A percentile compares a stretch with the other conserved stretches of the same genome.
Evolutionary conservation across 345 rosid species (phyloP).

Genomic region (Arabis alpina): DNA sequence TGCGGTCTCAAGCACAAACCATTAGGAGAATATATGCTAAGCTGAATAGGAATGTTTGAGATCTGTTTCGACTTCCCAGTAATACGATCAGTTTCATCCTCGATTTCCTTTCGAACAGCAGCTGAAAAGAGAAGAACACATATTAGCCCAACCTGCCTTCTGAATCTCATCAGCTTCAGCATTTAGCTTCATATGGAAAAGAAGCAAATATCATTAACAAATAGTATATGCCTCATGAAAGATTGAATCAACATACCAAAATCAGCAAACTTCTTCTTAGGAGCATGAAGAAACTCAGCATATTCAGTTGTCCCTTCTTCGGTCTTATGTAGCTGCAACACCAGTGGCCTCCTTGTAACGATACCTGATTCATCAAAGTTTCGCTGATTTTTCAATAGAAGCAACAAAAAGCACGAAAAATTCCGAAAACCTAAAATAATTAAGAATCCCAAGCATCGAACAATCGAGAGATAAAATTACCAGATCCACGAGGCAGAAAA

Average conservation of each 20-base stretch:
- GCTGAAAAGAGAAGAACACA: conserved; percentile 47
- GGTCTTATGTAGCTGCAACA: conserved; percentile 92
- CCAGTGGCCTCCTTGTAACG: conserved; percentile 96
- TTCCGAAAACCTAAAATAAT: not conserved
- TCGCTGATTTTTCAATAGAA: not conserved
- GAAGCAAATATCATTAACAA: not conserved
- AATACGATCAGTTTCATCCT: conserved; percentile 72
- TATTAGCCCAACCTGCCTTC: conserved; percentile 14
- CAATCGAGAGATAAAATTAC: conserved; percentile 47
- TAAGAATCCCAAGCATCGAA: conserved; percentile 7
- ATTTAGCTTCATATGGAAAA: not conserved
- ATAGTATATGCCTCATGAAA: not conserved
- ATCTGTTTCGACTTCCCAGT: conserved; percentile 70
- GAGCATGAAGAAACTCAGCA: conserved; percentile 98
- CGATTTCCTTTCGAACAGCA: conserved; percentile 66
- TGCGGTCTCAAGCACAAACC: conserved; percentile 54
- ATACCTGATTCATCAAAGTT: conserved; percentile 58
- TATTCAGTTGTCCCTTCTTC: conserved; percentile 75
- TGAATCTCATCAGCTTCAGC: not conserved
- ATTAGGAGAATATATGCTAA: conserved; percentile 76
- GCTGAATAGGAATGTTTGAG: conserved; percentile 67
- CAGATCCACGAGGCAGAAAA: conserved; percentile 99
- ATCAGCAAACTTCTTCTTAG: conserved; percentile 76
- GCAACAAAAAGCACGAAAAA: conserved; percentile 1
- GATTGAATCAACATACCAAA: conserved; percentile 61